Base-by-base conservation (phyloP, 768 basidiomycete genomes). In the Mycena maculata region DNA sequence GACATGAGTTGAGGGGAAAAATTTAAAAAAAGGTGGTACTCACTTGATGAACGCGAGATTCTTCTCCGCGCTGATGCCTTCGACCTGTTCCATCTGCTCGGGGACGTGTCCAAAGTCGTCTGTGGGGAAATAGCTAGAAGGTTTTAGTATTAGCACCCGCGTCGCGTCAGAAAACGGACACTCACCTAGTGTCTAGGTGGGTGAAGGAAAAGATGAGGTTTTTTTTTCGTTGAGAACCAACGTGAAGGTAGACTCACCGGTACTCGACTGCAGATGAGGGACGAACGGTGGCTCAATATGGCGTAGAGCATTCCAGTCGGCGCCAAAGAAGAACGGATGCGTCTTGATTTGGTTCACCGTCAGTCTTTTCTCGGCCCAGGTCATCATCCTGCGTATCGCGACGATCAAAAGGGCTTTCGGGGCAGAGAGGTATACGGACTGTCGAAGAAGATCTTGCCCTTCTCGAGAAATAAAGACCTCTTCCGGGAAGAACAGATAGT, bases 211-310 rank as follows among this genome's bases (percentile, higher is more conserved):
- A n/a, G n/a, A n/a, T n/a, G 33, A 6, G 33, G 33, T 36, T 36
- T 36, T 36, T 36, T 36, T 36, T 36, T 36, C 33, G 33, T 36
- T 36, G 33, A 36, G n/a, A n/a, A n/a, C 13, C 33, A 36, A 36
- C 33, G n/a, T n/a, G n/a, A 36, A 36, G 33, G 33, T 6, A 13
- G 6, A 36, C 33, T 36, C 33, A 36, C 33, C 56, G 4, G 44
- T 47, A 49, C 93, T 92, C 30, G 93, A 95, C 70, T 93, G 90
- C 47, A 99, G 84, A 60, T 92, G 93, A 4, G 97, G 97, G 16
- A 99, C 93, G 77, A 98, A 98, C 1, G 97, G 97, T 25, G 96
- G 94, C 68, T 96, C 94, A 67, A 99, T 98, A 68, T 94, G 89
- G 31, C 96, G 91, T 76, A 99, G 88, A 4, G 90, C 85, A 47